Conservation (phyloP, 2,329 filamentous ascomycete genomes). For the Ascocoryne sarcoides region DNA sequence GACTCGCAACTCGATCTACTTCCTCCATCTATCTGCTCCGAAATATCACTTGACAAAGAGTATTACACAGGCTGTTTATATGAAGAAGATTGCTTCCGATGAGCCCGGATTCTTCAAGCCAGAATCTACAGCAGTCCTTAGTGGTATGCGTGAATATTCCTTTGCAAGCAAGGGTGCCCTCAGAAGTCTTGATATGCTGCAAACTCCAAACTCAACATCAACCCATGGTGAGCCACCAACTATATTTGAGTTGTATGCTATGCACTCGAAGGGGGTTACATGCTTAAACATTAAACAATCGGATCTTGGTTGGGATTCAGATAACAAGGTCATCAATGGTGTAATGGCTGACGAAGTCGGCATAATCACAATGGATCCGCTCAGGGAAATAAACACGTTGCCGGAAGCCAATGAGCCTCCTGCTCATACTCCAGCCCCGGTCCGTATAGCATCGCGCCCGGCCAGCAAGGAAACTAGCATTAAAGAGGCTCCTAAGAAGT, state of each 20-base stretch:
- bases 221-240: constrained; percentile 57
- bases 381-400: constrained; percentile 35
- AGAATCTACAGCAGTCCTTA: constrained; percentile 94
- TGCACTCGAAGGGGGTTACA: constrained; percentile 96
- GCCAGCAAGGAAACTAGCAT: constrained; percentile 18
- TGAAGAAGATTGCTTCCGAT: constrained; percentile 66
- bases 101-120: constrained; percentile 70
- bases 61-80: constrained; percentile 81
- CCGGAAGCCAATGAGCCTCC: constrained; percentile 12
- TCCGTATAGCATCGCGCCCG: constrained; percentile 22
- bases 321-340: constrained; percentile 76
- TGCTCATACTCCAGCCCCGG: constrained; percentile 17
- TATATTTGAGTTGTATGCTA: constrained; percentile 90
- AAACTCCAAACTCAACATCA: constrained; percentile 55
- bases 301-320: constrained; percentile 84
- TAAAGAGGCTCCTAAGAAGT: constrained; percentile 18
- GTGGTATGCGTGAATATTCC: constrained; percentile 90
- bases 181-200: constrained; percentile 82
- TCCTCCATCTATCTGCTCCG: constrained; percentile 88
- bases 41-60: constrained; percentile 73
- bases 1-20: constrained; percentile 94
- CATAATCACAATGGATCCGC: constrained; percentile 62
- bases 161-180: constrained; percentile 79
- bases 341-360: constrained; percentile 70
- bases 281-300: constrained; percentile 77